A percentile compares a stretch with the other conserved stretches of the same genome.
phyloP scores from a whole-genome alignment of 2,329 filamentous ascomycete genomes.

The Colletotrichum sp. region DNA sequence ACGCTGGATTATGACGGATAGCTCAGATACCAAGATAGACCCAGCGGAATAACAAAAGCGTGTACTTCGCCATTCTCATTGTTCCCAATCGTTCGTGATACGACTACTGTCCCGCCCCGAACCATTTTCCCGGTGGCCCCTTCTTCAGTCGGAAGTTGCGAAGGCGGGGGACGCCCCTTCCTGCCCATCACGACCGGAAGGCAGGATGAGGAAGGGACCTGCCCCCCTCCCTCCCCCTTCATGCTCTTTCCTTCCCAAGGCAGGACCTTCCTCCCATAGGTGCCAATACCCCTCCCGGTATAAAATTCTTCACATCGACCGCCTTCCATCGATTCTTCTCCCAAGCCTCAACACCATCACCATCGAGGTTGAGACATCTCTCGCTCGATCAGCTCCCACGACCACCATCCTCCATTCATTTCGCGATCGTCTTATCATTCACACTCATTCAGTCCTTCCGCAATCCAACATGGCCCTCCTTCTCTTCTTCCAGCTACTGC shows the following conservation, averaged over 20 bases:
- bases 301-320: background rate
- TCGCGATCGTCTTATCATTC: background rate
- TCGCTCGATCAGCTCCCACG: background rate
- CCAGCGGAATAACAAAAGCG: background rate
- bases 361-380: background rate
- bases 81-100: background rate
- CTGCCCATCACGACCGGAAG: background rate
- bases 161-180: background rate
- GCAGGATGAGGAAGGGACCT: background rate
- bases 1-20: background rate
- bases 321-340: background rate
- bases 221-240: background rate
- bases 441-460: background rate
- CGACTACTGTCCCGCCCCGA: fast-evolving
- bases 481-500: background rate
- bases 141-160: background rate
- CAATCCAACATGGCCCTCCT: background rate
- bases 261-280: background rate
- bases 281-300: background rate
- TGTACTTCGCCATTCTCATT: background rate
- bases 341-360: background rate
- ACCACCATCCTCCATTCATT: background rate
- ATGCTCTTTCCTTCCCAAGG: background rate
- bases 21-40: background rate
- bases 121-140: background rate